Evolutionary conservation across 768 basidiomycete genomes (phyloP).

Genomic region (Phlegmacium glaucopus): DNA sequence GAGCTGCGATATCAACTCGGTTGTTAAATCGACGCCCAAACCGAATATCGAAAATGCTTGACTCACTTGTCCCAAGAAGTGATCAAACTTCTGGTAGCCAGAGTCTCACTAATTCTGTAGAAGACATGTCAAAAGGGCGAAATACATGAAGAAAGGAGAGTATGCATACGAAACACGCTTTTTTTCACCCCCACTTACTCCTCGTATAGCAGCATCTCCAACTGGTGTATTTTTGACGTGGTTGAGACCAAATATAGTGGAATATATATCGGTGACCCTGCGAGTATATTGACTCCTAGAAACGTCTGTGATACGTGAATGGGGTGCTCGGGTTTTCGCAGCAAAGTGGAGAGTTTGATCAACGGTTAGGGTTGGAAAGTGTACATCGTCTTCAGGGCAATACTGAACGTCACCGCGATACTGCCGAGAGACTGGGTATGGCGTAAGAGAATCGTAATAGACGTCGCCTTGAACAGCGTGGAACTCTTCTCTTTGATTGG

Average conservation of each 20-base stretch:
- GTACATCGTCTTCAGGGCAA: constrained; percentile 82
- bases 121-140: no score
- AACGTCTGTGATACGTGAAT: constrained; percentile 39
- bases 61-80: constrained; percentile 66
- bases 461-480: constrained; percentile 67
- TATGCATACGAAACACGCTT: constrained; percentile 83
- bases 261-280: constrained; percentile 47
- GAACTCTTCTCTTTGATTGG: constrained; percentile 72
- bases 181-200: constrained; percentile 73
- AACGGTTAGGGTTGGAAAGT: constrained; percentile 83
- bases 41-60: neutral
- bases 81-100: constrained; percentile 55
- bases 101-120: constrained; percentile 65
- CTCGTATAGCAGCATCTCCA: constrained; percentile 72
- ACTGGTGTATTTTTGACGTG: constrained; percentile 73
- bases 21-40: neutral
- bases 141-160: no score
- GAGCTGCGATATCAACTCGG: constrained; percentile 42
- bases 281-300: constrained; percentile 42
- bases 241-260: constrained; percentile 71
- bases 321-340: constrained; percentile 64
- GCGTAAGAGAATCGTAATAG: constrained; percentile 72
- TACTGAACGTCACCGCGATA: constrained; percentile 82
- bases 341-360: constrained; percentile 73
- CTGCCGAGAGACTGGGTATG: constrained; percentile 56